phyloP scores from a whole-genome alignment of 2,329 filamentous ascomycete genomes.

The Geosmithia putterillii region DNA sequence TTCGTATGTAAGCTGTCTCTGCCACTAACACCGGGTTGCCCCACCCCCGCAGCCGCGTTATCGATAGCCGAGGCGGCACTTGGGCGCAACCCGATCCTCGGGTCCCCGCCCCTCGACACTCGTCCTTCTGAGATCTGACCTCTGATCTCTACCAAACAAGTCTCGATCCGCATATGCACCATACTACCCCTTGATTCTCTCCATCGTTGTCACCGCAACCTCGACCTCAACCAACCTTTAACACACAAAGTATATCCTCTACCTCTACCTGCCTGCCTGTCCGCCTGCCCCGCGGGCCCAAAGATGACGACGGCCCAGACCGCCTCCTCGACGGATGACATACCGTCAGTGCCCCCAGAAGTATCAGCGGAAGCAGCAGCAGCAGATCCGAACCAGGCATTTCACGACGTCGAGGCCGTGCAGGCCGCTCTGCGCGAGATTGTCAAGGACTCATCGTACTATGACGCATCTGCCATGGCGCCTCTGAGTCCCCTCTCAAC shows the following conservation, averaged over 20 bases:
- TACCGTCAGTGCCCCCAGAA: background rate
- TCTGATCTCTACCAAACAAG: background rate
- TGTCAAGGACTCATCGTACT: conserved; percentile 33
- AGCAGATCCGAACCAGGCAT: conserved; percentile 5
- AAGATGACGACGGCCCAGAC: background rate
- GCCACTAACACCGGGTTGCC: no score
- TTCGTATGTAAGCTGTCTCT: no score
- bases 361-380: background rate
- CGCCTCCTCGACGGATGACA: background rate
- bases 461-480: conserved; percentile 45
- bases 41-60: background rate
- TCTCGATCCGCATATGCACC: background rate
- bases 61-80: background rate
- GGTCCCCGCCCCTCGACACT: background rate
- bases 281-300: background rate
- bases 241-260: no score
- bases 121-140: background rate
- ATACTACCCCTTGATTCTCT: no score
- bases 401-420: conserved; percentile 11
- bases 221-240: no score
- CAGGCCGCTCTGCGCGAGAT: background rate
- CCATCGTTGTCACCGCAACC: no score
- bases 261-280: background rate
- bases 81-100: background rate
- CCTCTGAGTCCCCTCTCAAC: conserved; percentile 40